Conservation (phyloP, 2,329 filamentous ascomycete genomes). For the Arthrobotrys iridis region DNA sequence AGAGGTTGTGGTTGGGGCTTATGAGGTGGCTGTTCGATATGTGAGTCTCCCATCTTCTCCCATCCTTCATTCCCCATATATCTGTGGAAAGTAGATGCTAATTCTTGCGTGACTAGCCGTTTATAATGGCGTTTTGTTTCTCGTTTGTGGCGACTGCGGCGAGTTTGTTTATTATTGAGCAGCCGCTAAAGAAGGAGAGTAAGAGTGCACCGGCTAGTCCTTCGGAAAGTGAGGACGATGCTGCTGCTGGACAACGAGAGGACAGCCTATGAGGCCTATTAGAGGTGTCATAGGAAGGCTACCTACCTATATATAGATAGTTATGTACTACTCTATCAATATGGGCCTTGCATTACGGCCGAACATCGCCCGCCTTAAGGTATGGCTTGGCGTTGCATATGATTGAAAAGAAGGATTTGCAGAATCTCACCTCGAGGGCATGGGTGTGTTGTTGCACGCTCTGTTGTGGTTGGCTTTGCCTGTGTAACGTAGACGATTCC, state of each 20-base stretch:
- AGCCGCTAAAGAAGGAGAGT: slow-evolving; percentile 22
- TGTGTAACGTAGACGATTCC: background rate
- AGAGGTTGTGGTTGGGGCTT: slow-evolving; percentile 72
- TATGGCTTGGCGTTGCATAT: too few relatives aligned
- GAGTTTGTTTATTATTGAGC: slow-evolving; percentile 47
- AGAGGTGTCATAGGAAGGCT: background rate
- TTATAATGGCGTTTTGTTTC: slow-evolving; percentile 28
- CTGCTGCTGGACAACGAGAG: background rate
- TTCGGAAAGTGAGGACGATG: slow-evolving; percentile 23
- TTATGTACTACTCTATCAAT: background rate
- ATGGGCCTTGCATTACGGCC: too few relatives aligned
- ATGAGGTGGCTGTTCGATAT: slow-evolving; percentile 67
- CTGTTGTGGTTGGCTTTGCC: background rate
- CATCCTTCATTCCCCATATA: background rate
- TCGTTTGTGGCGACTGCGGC: background rate
- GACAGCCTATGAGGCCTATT: background rate
- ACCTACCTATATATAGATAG: too few relatives aligned
- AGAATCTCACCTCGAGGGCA: too few relatives aligned
- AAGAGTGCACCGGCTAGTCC: background rate
- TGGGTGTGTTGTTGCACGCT: background rate
- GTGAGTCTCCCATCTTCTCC: slow-evolving; percentile 24
- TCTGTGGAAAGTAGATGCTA: background rate
- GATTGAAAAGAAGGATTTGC: too few relatives aligned
- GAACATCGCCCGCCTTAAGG: too few relatives aligned
- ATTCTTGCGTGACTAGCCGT: slow-evolving; percentile 18